Evolutionary conservation across 225 moss, liverwort and hornwort genomes (phyloP).

Genomic region (Climacium dendroides): DNA sequence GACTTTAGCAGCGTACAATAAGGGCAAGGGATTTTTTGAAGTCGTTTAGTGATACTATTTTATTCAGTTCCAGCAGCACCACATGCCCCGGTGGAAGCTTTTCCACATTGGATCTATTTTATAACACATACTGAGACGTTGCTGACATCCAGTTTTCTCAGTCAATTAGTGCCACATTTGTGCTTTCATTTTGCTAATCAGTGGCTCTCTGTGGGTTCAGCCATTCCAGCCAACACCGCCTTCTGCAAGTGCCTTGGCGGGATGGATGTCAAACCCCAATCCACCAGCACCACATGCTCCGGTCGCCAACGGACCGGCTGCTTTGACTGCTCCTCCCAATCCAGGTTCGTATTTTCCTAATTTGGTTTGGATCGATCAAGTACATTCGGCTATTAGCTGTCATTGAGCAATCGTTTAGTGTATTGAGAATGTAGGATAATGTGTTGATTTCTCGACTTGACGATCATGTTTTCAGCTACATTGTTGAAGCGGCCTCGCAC

Average conservation of each 20-base stretch:
- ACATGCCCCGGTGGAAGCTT: too few relatives aligned
- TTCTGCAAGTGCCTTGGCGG: constrained; percentile 68
- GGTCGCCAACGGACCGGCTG: constrained; percentile 73
- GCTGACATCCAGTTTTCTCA: not conserved
- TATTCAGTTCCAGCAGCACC: too few relatives aligned
- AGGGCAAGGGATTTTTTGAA: not conserved
- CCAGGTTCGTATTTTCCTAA: constrained; percentile 36
- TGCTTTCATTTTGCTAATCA: not conserved
- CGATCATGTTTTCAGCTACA: constrained; percentile 28
- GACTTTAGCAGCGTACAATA: not conserved
- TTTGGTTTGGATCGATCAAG: not conserved
- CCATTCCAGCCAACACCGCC: constrained; percentile 87
- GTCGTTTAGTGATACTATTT: not conserved
- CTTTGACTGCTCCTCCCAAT: constrained; percentile 73
- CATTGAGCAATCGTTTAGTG: not conserved
- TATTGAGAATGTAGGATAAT: not conserved
- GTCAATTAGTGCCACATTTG: not conserved
- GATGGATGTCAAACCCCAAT: constrained; percentile 96
- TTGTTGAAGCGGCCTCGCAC: constrained; percentile 91
- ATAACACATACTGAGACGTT: not conserved
- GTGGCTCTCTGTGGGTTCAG: constrained; percentile 23
- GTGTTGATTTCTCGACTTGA: not conserved
- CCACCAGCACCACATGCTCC: constrained; percentile 70
- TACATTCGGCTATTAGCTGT: not conserved
- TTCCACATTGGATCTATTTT: not conserved